Evolutionary conservation across 768 basidiomycete genomes (phyloP).

Genomic region (Termitomyces bulborhizus): DNA sequence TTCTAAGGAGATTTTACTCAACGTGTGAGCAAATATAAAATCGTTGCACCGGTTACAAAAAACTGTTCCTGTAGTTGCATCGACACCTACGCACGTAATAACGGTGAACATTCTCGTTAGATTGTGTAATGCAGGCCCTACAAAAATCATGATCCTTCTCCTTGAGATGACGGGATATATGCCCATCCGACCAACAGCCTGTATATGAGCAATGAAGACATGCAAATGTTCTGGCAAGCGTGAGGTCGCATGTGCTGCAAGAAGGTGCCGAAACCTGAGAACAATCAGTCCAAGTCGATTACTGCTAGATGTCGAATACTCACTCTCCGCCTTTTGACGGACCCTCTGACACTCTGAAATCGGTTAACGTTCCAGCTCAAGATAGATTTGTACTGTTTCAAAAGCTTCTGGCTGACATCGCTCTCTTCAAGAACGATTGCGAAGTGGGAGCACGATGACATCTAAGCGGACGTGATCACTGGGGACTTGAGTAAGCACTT

Average conservation of each 20-base stretch:
- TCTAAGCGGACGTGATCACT: not conserved
- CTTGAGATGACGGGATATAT: constrained; percentile 52
- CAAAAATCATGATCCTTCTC: constrained; percentile 59
- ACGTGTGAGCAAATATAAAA: constrained; percentile 54
- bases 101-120: not conserved
- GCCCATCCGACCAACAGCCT: constrained; percentile 64
- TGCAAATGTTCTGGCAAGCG: constrained; percentile 59
- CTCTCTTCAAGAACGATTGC: constrained; percentile 26
- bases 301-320: constrained; percentile 10
- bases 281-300: not conserved
- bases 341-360: constrained; percentile 37
- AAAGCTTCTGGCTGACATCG: constrained; percentile 18
- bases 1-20: constrained; percentile 41
- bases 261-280: constrained; percentile 49
- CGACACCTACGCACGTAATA: constrained; percentile 55
- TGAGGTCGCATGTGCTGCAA: constrained; percentile 52
- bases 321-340: constrained; percentile 64
- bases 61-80: constrained; percentile 66
- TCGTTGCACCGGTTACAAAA: constrained; percentile 74
- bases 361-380: constrained; percentile 50
- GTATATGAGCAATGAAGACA: constrained; percentile 68
- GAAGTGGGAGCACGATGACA: constrained; percentile 36
- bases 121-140: constrained; percentile 27
- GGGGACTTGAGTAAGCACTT: not conserved
- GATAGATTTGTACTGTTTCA: constrained; percentile 41